Conservation (phyloP, 176 grass and related monocot genomes). For the Eleusine coracana region DNA sequence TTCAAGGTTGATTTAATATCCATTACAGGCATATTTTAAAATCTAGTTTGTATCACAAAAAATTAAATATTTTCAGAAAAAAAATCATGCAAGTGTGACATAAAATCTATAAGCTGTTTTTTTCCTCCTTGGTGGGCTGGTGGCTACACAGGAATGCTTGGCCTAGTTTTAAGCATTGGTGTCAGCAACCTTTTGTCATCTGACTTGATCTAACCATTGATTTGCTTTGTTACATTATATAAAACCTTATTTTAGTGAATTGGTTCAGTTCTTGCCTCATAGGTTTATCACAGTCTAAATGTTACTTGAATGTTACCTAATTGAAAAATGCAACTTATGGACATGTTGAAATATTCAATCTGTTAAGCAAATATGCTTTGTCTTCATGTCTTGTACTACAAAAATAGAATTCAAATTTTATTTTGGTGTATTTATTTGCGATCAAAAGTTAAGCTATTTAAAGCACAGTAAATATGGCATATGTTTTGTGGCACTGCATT, state of each 20-base stretch:
- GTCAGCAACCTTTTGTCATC: background rate
- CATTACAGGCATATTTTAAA: no score
- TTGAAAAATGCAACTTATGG: background rate
- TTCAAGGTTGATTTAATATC: no score
- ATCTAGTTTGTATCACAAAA: no score
- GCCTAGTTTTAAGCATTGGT: background rate
- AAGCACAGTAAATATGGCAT: background rate
- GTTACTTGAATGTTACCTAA: background rate
- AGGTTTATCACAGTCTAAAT: background rate
- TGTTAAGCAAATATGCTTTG: background rate
- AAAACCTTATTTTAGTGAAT: slow-evolving; percentile 3
- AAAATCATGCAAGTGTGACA: no score
- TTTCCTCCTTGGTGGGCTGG: background rate
- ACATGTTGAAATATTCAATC: slow-evolving; percentile 5
- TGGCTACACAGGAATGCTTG: background rate
- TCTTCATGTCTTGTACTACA: background rate
- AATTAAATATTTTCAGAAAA: no score
- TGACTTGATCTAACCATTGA: slow-evolving; percentile 22
- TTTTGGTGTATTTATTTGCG: background rate
- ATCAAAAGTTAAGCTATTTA: background rate
- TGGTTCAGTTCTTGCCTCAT: slow-evolving; percentile 6
- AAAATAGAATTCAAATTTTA: background rate
- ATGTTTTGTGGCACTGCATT: background rate
- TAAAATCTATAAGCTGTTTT: background rate
- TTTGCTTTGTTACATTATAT: background rate